Evolutionary conservation across 306 rosid genomes (phyloP).

Genomic region (Pueraria montana): DNA sequence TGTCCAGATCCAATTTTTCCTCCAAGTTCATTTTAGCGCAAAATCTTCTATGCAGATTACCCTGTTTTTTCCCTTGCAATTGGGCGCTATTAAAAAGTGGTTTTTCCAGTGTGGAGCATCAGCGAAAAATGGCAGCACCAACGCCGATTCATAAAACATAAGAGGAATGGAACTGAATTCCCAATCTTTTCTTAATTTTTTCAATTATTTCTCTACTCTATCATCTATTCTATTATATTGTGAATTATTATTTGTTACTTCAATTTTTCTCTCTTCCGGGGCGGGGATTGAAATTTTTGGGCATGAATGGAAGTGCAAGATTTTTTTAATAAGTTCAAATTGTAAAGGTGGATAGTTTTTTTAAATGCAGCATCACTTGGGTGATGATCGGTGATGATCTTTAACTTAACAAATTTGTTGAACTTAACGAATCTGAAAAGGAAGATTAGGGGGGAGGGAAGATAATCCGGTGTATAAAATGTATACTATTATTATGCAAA

Average conservation of each 20-base stretch:
- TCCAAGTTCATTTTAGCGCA: slow-evolving; percentile 53
- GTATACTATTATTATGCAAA: no score
- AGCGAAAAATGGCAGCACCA: slow-evolving; percentile 46
- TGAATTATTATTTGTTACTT: background rate
- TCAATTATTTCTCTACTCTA: background rate
- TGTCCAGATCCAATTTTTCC: slow-evolving; percentile 45
- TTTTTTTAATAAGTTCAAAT: background rate
- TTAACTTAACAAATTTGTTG: no score
- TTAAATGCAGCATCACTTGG: background rate
- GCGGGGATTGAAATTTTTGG: background rate
- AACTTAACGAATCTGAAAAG: no score
- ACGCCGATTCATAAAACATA: slow-evolving; percentile 64
- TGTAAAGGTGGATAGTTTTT: background rate
- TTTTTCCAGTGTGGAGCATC: background rate
- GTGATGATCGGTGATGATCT: no score
- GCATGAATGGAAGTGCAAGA: background rate
- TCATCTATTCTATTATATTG: background rate
- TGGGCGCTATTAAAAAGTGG: background rate
- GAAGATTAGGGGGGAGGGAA: no score
- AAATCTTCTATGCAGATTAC: background rate
- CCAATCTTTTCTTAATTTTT: background rate
- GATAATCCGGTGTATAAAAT: no score
- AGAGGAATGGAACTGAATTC: slow-evolving; percentile 76
- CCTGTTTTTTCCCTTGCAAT: background rate
- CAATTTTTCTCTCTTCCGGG: background rate